These are phyloP conservation scores for Pseudozyma tsukubaensis DNA, from an alignment of 1,284 basidiomycete genomes.

Conservation along the genomic window DNA sequence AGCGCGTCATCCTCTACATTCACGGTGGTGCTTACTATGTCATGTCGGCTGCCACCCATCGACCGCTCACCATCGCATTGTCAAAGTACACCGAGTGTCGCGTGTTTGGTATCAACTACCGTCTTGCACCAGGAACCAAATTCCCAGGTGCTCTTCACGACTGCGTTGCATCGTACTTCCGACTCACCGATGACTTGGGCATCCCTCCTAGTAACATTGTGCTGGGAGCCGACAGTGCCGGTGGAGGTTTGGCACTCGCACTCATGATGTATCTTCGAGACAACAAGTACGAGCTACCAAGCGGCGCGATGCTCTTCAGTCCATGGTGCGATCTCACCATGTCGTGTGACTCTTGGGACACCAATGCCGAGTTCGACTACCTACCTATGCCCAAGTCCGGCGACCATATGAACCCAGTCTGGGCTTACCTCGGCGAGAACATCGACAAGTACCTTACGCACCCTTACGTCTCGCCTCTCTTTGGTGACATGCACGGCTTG, in stretches of 20 bases:
- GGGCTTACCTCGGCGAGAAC: conserved; percentile 87
- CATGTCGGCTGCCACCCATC: conserved; percentile 92
- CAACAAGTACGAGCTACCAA: conserved; percentile 65
- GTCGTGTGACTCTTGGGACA: conserved; percentile 97
- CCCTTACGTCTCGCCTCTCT: conserved; percentile 87
- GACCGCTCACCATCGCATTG: conserved; percentile 89
- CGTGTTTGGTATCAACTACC: conserved; percentile 97
- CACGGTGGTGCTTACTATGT: conserved; percentile 98
- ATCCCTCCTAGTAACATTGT: conserved; percentile 79
- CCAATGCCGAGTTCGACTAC: conserved; percentile 77
- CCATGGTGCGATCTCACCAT: conserved; percentile 79
- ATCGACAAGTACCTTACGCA: conserved; percentile 88
- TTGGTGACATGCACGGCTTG: conserved; percentile 86
- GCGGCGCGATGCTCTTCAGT: conserved; percentile 67
- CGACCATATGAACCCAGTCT: conserved; percentile 93
- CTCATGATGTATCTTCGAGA: conserved; percentile 84
- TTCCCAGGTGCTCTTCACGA: conserved; percentile 96
- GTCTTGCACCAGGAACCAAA: conserved; percentile 90
- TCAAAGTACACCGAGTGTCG: conserved; percentile 90
- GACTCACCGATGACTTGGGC: conserved; percentile 86
- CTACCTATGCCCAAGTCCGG: conserved; percentile 72
- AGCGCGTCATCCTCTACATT: conserved; percentile 88
- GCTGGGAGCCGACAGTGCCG: conserved; percentile 87
- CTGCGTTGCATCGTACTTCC: conserved; percentile 85
- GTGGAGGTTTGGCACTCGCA: conserved; percentile 87